Conservation (phyloP, 345 rosid species). For the Eucalyptus cloeziana region DNA sequence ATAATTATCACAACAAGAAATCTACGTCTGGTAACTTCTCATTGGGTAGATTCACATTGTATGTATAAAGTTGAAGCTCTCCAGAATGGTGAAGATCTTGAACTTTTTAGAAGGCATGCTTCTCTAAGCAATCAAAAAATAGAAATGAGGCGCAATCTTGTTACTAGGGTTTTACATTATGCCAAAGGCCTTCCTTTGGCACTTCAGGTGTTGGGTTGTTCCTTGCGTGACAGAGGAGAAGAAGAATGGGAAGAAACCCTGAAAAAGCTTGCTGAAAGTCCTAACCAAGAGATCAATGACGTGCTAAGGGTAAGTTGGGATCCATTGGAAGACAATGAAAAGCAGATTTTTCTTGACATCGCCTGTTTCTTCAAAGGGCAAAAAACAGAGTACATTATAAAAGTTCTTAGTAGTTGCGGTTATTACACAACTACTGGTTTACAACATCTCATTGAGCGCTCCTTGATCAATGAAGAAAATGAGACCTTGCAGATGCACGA, state of each 20-base stretch:
- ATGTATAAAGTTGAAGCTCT: too few relatives aligned
- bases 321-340: rapidly evolving
- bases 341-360: neutral
- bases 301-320: neutral
- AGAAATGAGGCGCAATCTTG: neutral
- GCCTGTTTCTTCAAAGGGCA: neutral
- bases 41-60: too few relatives aligned
- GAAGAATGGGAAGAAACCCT: neutral
- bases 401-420: neutral
- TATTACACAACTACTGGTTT: neutral
- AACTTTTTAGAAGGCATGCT: too few relatives aligned
- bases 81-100: too few relatives aligned
- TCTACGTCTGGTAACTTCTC: too few relatives aligned
- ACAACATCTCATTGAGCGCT: rapidly evolving
- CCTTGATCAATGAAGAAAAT: neutral
- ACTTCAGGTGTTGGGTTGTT: neutral
- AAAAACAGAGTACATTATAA: rapidly evolving
- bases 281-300: rapidly evolving
- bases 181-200: neutral
- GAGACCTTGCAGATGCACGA: neutral
- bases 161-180: rapidly evolving
- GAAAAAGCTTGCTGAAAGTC: rapidly evolving
- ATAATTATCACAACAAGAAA: too few relatives aligned
- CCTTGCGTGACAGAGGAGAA: neutral
- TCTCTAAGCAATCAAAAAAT: too few relatives aligned